Evolutionary conservation across 2,329 filamentous ascomycete species (phyloP).

Genomic region (Helotiales sp.): DNA sequence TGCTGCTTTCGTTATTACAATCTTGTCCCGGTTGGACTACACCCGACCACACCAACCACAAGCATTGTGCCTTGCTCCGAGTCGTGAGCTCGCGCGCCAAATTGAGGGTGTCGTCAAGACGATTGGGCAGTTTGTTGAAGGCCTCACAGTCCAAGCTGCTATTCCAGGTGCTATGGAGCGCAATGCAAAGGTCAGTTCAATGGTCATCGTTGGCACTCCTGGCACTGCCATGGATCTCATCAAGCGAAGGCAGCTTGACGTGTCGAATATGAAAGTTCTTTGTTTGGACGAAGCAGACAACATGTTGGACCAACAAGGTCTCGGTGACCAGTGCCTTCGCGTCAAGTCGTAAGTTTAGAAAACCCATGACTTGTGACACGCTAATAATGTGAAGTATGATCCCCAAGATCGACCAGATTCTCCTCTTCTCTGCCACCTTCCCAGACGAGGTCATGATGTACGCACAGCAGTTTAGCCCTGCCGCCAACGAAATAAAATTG

Average conservation of each 20-base stretch:
- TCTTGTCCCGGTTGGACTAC: slow-evolving; percentile 85
- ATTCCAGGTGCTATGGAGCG: slow-evolving; percentile 79
- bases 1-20: slow-evolving; percentile 91
- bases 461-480: slow-evolving; percentile 81
- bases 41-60: slow-evolving; percentile 72
- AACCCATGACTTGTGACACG: not conserved
- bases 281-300: slow-evolving; percentile 98
- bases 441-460: slow-evolving; percentile 85
- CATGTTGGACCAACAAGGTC: slow-evolving; percentile 94
- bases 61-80: slow-evolving; percentile 87
- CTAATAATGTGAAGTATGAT: slow-evolving; percentile 61
- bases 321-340: slow-evolving; percentile 92
- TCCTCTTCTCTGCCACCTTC: slow-evolving; percentile 97
- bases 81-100: slow-evolving; percentile 91
- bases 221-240: slow-evolving; percentile 91
- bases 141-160: slow-evolving; percentile 77
- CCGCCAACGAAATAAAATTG: slow-evolving; percentile 84
- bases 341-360: slow-evolving; percentile 74
- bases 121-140: slow-evolving; percentile 83
- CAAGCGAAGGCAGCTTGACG: slow-evolving; percentile 74
- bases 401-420: slow-evolving; percentile 77
- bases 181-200: slow-evolving; percentile 70
- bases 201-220: slow-evolving; percentile 90
- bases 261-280: slow-evolving; percentile 75
- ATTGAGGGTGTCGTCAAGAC: slow-evolving; percentile 83